Evolutionary conservation across 768 basidiomycete genomes (phyloP), one percentile per base, ranked within the genome.

Genomic region (Cytidiella melzeri): DNA sequence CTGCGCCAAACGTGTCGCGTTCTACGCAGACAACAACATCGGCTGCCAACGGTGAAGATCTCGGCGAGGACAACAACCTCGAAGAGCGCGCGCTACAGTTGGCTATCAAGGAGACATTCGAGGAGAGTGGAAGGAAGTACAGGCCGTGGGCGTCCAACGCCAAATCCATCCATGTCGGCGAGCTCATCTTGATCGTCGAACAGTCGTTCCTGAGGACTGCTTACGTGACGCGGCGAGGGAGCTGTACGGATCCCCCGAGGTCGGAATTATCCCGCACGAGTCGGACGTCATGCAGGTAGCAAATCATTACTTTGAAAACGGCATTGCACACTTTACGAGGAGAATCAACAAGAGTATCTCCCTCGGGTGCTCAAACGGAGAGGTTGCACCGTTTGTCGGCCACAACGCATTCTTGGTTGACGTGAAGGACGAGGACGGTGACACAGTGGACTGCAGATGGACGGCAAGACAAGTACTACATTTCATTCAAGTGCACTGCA

Each of bases 321-420:
- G 84, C n/a, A 81, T 91, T 45, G 78, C 88, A 13, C 80, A 81
- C 62, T 91, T 92, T 65, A 91, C 89, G 0, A 76, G 79, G 18
- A 76, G 86, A 34, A 87, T 91, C 66, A 87, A 91, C 63, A 81
- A 79, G 59, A 77, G 74, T 60, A 87, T 87, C 26, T 81, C 83
- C 1, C 77, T 87, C 71, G 76, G 76, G 9, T 81, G 80, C 58
- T 80, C 84, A 1, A 87, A 87, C 54, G 84, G 84, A 34, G 83
- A 86, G 58, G 75, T 85, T 30, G 80, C 80, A 21, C 84, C 85
- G 2, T 87, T 87, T 56, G 85, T 72, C 49, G 88, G 88, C 3
- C 88, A 92, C 63, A 90, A 92, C 53, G 89, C 90, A 3, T 95
- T 93, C 67, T 71, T 94, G n/a, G n/a, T n/a, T n/a, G n/a, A n/a